Conservation (phyloP, 1,284 basidiomycete genomes). For the Inonotus hispidus region DNA sequence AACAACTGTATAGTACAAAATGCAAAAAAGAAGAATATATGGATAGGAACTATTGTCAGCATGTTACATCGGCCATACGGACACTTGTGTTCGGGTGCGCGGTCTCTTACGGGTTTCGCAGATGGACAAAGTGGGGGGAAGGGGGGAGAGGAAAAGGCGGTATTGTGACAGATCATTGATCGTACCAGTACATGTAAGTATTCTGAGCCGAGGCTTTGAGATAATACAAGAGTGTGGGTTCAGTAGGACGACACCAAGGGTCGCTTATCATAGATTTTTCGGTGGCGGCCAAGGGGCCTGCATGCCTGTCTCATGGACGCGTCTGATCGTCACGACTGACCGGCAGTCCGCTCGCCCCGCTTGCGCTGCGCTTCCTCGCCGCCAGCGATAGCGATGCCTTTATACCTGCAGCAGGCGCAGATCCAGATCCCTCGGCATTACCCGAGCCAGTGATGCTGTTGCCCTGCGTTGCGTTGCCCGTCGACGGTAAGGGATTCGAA, state of each 20-base stretch:
- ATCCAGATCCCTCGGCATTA: conserved; percentile 16
- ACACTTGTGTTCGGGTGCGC: too few species aligned
- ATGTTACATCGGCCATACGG: too few species aligned
- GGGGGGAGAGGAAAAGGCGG: background rate
- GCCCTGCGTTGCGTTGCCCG: conserved; percentile 27
- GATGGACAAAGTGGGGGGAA: background rate
- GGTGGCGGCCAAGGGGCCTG: background rate
- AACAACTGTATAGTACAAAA: too few species aligned
- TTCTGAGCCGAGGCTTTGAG: background rate
- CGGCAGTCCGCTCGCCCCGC: conserved; percentile 14
- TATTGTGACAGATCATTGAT: background rate
- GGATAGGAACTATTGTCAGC: too few species aligned
- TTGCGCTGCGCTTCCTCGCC: conserved; percentile 18
- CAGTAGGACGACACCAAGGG: background rate
- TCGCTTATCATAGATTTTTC: background rate
- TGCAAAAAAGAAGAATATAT: too few species aligned
- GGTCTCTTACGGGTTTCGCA: background rate
- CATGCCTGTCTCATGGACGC: background rate
- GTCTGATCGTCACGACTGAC: conserved; percentile 7
- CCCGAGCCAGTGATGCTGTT: conserved; percentile 8
- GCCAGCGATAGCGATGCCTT: conserved; percentile 21
- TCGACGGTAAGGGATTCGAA: conserved; percentile 42
- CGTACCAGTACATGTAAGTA: background rate
- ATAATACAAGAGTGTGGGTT: background rate
- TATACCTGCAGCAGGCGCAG: conserved; percentile 13